Evolutionary conservation across 176 grass and related monocot genomes (phyloP), one percentile per base, ranked within the genome.

Genomic region (Bothriochloa decipiens): DNA sequence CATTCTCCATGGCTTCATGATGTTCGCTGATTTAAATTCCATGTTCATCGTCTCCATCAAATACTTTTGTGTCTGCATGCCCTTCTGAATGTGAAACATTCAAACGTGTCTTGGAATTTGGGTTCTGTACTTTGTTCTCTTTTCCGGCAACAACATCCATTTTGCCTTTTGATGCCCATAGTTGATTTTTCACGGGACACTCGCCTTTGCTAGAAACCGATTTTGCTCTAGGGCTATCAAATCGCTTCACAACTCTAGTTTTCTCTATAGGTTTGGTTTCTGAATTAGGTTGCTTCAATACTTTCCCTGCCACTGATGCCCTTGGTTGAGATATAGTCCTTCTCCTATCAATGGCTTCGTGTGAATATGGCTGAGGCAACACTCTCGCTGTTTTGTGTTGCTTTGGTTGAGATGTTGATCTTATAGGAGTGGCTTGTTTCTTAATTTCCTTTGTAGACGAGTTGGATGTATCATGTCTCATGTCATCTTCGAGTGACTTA

Each of bases 401-500:
- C 74, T 80, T 94, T 75, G 85, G 65, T 76, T 94, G 89, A 47
- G 89, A 90, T 66, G 42, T 78, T 69, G 78, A 85, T 88, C 86
- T 94, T 65, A 55, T 95, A 11, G 77, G 87, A 62, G 63, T 40
- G 27, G 55, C 52, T 78, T 43, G 80, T 68, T 91, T 81, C 32
- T 86, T 90, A 27, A 58, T 71, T 70, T 82, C 81, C 77, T 82
- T 95, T 46, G 78, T 43, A 74, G 83, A 52, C 69, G 86, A 40
- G 28, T 78, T 91, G 57, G 71, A 28, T 53, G 78, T 75, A 32
- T 74, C 85, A 50, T 87, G 89, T 88, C 79, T 89, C 87, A 90
- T 73, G 20, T 85, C 87, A 33, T 95, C 87, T 80, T 95, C 93
- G 20, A 98, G 46, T 70, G 87, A 89, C 72, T 92, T 98, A 41